phyloP scores from a whole-genome alignment of 2,329 filamentous ascomycete genomes.

The Ophiostoma australiae region DNA sequence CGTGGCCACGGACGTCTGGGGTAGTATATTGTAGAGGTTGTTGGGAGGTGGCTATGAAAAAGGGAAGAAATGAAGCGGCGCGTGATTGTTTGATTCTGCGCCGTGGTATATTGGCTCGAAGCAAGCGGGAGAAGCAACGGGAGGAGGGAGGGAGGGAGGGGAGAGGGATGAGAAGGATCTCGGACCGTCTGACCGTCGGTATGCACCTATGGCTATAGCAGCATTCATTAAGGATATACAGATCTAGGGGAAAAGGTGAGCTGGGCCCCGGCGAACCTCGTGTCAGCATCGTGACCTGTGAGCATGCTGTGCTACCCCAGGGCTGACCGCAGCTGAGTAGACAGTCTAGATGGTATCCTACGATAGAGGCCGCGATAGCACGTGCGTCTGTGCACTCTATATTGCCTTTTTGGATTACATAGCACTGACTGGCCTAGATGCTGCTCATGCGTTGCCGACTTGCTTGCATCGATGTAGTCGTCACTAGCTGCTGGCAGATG shows the following conservation, averaged over 20 bases:
- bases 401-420: too few species aligned
- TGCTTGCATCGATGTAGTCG: background rate
- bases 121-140: background rate
- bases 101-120: background rate
- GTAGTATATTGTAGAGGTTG: background rate
- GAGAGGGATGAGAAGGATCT: background rate
- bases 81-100: background rate
- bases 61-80: background rate
- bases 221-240: too few species aligned
- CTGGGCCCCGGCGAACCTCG: background rate
- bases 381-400: too few species aligned
- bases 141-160: too few species aligned
- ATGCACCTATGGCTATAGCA: background rate
- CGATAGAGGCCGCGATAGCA: background rate
- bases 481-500: background rate
- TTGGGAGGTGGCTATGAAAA: background rate
- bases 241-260: background rate
- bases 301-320: background rate
- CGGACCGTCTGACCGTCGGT: slow-evolving; percentile 6
- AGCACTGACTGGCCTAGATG: too few species aligned
- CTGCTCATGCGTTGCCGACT: too few species aligned
- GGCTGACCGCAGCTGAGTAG: background rate
- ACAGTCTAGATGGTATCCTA: background rate
- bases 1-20: background rate
- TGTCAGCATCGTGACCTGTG: slow-evolving; percentile 10